A percentile compares a stretch with the other conserved stretches of the same genome.
phyloP scores from a whole-genome alignment of 2,329 filamentous ascomycete genomes.

The Microcyclospora pomicola region DNA sequence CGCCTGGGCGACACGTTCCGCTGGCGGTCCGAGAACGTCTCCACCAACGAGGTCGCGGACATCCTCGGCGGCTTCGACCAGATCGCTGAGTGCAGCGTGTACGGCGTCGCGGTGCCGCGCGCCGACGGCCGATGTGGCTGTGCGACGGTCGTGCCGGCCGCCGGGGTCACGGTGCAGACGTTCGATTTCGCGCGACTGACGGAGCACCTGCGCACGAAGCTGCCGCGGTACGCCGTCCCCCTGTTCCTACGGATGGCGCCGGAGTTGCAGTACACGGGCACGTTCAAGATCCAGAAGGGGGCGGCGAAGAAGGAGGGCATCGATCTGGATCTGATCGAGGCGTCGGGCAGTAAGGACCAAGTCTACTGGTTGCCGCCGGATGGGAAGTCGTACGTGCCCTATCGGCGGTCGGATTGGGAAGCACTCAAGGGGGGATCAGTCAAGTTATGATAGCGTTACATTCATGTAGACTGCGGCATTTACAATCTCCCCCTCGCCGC shows the following conservation, averaged over 20 bases:
- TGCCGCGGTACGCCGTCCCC: slow-evolving; percentile 64
- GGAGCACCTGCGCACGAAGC: slow-evolving; percentile 38
- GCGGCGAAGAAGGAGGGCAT: slow-evolving; percentile 57
- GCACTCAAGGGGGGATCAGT: slow-evolving; percentile 51
- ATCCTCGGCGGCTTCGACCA: slow-evolving; percentile 51
- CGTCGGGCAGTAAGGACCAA: slow-evolving; percentile 32
- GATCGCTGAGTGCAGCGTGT: slow-evolving; percentile 69
- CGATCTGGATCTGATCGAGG: slow-evolving; percentile 41
- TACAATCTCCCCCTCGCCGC: too few species aligned
- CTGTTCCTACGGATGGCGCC: slow-evolving; percentile 59
- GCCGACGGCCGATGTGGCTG: slow-evolving; percentile 78
- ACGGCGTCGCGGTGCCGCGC: slow-evolving; percentile 63
- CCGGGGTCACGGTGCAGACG: slow-evolving; percentile 35
- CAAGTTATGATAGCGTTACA: slow-evolving; percentile 41
- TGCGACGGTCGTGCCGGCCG: slow-evolving; percentile 48
- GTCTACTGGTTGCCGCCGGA: slow-evolving; percentile 55
- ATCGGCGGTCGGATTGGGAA: slow-evolving; percentile 53
- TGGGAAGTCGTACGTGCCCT: slow-evolving; percentile 48
- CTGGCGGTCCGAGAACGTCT: slow-evolving; percentile 50
- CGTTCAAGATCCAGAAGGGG: slow-evolving; percentile 79
- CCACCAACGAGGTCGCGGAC: slow-evolving; percentile 53
- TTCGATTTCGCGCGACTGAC: slow-evolving; percentile 46
- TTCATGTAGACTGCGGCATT: too few species aligned
- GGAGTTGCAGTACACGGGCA: slow-evolving; percentile 57
- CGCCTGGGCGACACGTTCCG: slow-evolving; percentile 64